These are phyloP conservation scores for Xylariaceae sp. DNA, from an alignment of 2,329 filamentous ascomycete genomes.

Conservation along the genomic window DNA sequence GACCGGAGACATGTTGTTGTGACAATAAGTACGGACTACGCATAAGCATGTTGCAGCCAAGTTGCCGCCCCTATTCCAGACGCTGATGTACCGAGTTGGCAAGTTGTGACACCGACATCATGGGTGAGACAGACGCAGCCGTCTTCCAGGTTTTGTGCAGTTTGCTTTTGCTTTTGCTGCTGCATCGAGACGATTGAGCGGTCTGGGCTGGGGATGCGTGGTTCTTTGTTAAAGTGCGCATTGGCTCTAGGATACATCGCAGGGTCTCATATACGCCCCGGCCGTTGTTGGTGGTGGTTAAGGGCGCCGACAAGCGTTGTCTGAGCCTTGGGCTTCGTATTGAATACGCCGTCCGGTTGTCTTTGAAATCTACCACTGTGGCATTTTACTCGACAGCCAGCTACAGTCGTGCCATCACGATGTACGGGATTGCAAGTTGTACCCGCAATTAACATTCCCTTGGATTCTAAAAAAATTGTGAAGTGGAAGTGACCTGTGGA, in stretches of 20 bases:
- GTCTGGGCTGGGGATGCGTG: constrained; percentile 17
- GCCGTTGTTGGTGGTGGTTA: background rate
- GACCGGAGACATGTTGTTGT: background rate
- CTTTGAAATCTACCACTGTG: too few relatives aligned
- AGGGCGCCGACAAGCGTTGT: constrained; percentile 1
- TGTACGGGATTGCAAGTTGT: too few relatives aligned
- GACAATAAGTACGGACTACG: too few relatives aligned
- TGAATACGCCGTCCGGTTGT: too few relatives aligned
- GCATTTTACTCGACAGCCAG: too few relatives aligned
- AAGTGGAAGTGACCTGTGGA: background rate
- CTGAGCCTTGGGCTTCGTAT: too few relatives aligned
- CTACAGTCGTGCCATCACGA: too few relatives aligned
- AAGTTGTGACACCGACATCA: constrained; percentile 14
- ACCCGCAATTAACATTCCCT: too few relatives aligned
- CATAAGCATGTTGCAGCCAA: too few relatives aligned
- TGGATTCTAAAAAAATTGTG: background rate
- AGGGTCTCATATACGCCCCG: background rate
- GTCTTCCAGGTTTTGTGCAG: constrained; percentile 4
- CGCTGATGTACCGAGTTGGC: constrained; percentile 3
- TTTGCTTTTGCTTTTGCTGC: constrained; percentile 16
- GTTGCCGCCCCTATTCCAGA: too few relatives aligned
- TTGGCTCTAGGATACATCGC: constrained; percentile 6
- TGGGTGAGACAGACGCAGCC: constrained; percentile 14
- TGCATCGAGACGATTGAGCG: constrained; percentile 9
- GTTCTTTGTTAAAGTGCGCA: constrained; percentile 15